Conservation (phyloP, 106 monocot genomes). For the Dendrobium chrysotoxum region DNA sequence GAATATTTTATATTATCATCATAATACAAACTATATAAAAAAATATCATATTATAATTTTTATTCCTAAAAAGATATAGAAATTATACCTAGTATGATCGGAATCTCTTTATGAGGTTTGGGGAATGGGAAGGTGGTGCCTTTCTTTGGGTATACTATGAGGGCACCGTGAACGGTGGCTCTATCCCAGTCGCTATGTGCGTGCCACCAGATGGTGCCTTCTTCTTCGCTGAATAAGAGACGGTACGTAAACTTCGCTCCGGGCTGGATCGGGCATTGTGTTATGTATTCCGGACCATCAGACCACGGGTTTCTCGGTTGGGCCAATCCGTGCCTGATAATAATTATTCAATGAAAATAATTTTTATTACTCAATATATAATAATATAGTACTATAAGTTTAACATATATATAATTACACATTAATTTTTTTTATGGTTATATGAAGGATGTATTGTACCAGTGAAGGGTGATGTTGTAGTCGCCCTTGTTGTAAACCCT, state of each 20-base stretch:
- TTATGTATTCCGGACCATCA: constrained; percentile 61
- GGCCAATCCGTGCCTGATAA: constrained; percentile 66
- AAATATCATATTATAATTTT: no score
- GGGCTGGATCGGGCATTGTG: constrained; percentile 68
- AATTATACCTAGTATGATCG: constrained; percentile 35
- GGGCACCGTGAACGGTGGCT: constrained; percentile 62
- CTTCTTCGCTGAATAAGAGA: constrained; percentile 53
- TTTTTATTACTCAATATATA: not conserved
- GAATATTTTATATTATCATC: no score
- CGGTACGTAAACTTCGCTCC: constrained; percentile 58
- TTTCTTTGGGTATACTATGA: constrained; percentile 40
- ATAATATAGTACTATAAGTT: not conserved
- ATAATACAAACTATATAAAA: no score
- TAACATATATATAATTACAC: no score
- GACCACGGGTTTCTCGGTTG: constrained; percentile 55
- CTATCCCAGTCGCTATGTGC: constrained; percentile 62
- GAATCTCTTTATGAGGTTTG: constrained; percentile 45
- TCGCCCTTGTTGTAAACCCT: constrained; percentile 30
- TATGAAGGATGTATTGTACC: constrained; percentile 9
- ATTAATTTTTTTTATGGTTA: no score
- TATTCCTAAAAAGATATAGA: no score
- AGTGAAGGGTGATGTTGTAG: constrained; percentile 46
- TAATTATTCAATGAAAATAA: not conserved
- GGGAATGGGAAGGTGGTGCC: constrained; percentile 49
- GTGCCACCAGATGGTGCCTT: constrained; percentile 92